These are phyloP conservation scores for Rugosomyces carneus DNA, from an alignment of 1,284 basidiomycete species.

Conservation along the genomic window DNA sequence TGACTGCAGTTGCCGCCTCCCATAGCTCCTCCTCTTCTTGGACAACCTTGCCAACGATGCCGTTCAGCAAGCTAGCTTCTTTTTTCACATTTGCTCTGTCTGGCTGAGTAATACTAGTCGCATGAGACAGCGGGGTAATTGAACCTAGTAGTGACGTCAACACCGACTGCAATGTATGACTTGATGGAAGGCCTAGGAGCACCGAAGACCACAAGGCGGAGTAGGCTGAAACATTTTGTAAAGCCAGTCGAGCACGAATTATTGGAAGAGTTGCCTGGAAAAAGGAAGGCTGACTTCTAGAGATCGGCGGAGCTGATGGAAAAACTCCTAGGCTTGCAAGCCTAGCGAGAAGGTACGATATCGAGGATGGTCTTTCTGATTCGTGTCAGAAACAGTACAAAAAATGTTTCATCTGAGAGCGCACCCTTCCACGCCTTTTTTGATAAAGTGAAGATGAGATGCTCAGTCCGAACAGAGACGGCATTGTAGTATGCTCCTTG, in stretches of 20 bases:
- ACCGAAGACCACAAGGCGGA: slow-evolving; percentile 44
- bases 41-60: slow-evolving; percentile 42
- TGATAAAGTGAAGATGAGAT: slow-evolving; percentile 34
- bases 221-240: slow-evolving; percentile 30
- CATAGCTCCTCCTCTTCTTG: slow-evolving; percentile 44
- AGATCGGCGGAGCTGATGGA: slow-evolving; percentile 37
- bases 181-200: slow-evolving; percentile 45
- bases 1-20: slow-evolving; percentile 43
- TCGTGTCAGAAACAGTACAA: not conserved
- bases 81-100: slow-evolving; percentile 42
- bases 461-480: slow-evolving; percentile 51
- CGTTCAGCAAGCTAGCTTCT: slow-evolving; percentile 42
- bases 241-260: slow-evolving; percentile 39
- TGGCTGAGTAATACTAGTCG: slow-evolving; percentile 25
- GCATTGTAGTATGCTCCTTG: slow-evolving; percentile 47
- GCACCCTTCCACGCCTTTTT: slow-evolving; percentile 19
- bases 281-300: slow-evolving; percentile 60
- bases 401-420: slow-evolving; percentile 2
- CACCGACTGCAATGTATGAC: slow-evolving; percentile 48
- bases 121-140: slow-evolving; percentile 27
- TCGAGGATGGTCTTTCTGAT: slow-evolving; percentile 29
- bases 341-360: slow-evolving; percentile 57
- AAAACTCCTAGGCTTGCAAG: slow-evolving; percentile 63
- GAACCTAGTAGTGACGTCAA: slow-evolving; percentile 53
- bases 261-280: slow-evolving; percentile 43